These are phyloP conservation scores for Populus hybrid DNA, from an alignment of 441 rosid species.

Conservation along the genomic window DNA sequence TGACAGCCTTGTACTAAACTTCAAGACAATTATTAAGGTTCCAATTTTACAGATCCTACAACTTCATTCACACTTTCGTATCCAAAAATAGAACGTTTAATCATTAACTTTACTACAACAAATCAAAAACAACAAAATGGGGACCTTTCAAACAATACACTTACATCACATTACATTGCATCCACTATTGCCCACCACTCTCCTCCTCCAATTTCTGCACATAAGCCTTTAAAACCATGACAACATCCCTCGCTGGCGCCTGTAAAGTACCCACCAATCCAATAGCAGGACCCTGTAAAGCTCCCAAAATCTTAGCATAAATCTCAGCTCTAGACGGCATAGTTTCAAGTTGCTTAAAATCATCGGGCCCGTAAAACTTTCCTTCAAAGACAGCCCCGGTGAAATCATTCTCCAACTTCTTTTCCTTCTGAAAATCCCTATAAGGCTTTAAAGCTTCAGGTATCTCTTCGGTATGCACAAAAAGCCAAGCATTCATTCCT, in stretches of 20 bases:
- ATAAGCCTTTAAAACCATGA: conserved; percentile 82
- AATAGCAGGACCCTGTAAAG: conserved; percentile 67
- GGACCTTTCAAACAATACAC: background rate
- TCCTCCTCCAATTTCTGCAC: conserved; percentile 87
- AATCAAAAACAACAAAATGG: conserved; percentile 4
- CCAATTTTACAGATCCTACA: conserved; percentile 27
- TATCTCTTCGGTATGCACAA: conserved; percentile 85
- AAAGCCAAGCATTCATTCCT: conserved; percentile 96
- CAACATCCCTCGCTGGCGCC: conserved; percentile 82
- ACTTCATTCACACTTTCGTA: background rate
- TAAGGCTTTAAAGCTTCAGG: conserved; percentile 85
- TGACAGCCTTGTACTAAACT: background rate
- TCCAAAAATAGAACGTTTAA: conserved; percentile 4
- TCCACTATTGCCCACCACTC: conserved; percentile 42
- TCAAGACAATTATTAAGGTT: background rate
- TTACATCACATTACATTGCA: conserved; percentile 6
- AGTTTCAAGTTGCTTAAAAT: conserved; percentile 63
- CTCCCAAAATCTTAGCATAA: conserved; percentile 75
- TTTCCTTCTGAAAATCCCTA: conserved; percentile 72
- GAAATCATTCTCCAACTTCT: conserved; percentile 74
- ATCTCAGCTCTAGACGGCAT: conserved; percentile 88
- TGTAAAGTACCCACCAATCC: conserved; percentile 75
- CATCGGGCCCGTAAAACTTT: conserved; percentile 73
- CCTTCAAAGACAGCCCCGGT: conserved; percentile 91
- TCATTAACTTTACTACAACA: conserved; percentile 15